Conservation (phyloP, 345 rosid species). For the Hibiscus trionum region DNA sequence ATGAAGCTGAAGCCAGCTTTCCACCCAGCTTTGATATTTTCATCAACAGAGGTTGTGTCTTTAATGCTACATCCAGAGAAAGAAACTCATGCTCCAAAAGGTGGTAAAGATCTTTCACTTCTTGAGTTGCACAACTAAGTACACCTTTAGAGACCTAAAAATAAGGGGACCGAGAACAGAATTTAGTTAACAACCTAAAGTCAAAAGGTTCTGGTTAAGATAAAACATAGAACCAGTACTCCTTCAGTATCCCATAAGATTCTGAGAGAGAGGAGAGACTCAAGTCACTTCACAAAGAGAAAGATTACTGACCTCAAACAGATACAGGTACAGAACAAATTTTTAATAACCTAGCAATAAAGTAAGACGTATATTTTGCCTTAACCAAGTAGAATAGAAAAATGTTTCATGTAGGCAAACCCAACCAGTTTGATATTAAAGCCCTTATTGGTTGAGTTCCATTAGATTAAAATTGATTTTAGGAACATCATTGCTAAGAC, state of each 20-base stretch:
- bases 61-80: slow-evolving; percentile 77
- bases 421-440: too few species aligned
- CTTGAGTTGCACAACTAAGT: slow-evolving; percentile 85
- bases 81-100: slow-evolving; percentile 83
- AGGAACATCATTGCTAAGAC: too few species aligned
- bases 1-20: slow-evolving; percentile 83
- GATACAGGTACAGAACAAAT: too few species aligned
- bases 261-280: neutral
- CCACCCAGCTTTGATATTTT: slow-evolving; percentile 87
- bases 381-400: too few species aligned
- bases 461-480: too few species aligned
- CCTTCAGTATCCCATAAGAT: neutral
- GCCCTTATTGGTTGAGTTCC: too few species aligned
- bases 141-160: slow-evolving; percentile 82
- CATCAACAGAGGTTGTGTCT: slow-evolving; percentile 64
- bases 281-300: too few species aligned
- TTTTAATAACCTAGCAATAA: too few species aligned
- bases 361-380: too few species aligned
- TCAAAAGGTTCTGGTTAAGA: neutral
- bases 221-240: neutral
- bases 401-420: too few species aligned
- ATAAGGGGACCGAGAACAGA: neutral
- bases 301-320: too few species aligned
- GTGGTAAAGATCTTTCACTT: slow-evolving; percentile 91
- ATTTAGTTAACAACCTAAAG: neutral